phyloP scores from a whole-genome alignment of 2,329 filamentous ascomycete species.

The Beauveria scarabaeidicola region DNA sequence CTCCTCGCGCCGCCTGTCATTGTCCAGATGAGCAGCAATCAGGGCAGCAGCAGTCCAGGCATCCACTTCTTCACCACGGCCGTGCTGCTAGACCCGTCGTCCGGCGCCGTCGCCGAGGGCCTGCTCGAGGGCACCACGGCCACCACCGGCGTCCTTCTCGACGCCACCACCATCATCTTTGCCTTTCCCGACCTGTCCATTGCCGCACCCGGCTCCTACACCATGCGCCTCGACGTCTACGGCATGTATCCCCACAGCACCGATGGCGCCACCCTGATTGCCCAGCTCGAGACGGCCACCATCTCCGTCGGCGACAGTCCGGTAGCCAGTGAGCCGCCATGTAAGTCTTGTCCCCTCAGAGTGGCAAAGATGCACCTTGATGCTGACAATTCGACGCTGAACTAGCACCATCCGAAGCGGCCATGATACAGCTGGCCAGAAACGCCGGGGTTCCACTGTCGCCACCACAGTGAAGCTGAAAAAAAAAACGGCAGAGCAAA shows the following conservation, averaged over 20 bases:
- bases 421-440: conserved; percentile 7
- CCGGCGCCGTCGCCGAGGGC: conserved; percentile 15
- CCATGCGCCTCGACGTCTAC: conserved; percentile 23
- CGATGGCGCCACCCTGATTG: conserved; percentile 12
- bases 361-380: background rate
- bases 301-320: conserved; percentile 14
- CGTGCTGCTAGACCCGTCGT: conserved; percentile 14
- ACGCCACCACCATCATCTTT: conserved; percentile 16
- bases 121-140: conserved; percentile 15
- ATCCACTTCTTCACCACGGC: conserved; percentile 22
- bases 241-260: conserved; percentile 13
- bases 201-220: conserved; percentile 17
- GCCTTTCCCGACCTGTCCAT: conserved; percentile 20
- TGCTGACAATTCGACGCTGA: background rate
- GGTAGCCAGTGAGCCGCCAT: conserved; percentile 10
- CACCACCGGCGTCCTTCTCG: conserved; percentile 14
- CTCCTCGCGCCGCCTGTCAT: conserved; percentile 19
- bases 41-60: conserved; percentile 1
- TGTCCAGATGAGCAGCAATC: conserved; percentile 13
- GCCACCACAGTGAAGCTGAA: conserved; percentile 4
- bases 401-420: conserved; percentile 12
- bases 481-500: background rate
- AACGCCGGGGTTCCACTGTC: conserved; percentile 12
- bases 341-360: background rate
- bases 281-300: conserved; percentile 14